Conservation (phyloP, 768 basidiomycete species). For the Tephrocybe rancida region DNA sequence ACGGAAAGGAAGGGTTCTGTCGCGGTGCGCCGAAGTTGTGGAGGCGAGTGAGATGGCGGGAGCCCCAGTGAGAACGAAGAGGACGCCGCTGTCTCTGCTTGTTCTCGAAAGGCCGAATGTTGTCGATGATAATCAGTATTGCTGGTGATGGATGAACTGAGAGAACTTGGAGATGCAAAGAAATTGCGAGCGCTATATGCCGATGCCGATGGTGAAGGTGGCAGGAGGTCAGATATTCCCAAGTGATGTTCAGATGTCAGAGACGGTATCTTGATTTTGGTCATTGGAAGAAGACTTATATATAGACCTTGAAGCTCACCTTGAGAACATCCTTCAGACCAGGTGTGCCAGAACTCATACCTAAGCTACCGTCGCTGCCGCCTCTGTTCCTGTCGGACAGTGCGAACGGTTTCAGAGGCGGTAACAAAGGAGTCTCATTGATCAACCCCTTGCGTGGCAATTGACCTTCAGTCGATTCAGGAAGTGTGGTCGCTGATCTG, state of each 20-base stretch:
- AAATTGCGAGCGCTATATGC: slow-evolving; percentile 38
- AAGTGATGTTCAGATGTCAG: slow-evolving; percentile 71
- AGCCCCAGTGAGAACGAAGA: slow-evolving; percentile 38
- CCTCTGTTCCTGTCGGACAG: slow-evolving; percentile 43
- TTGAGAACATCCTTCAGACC: slow-evolving; percentile 76
- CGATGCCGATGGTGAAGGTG: slow-evolving; percentile 67
- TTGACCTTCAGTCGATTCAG: slow-evolving; percentile 23
- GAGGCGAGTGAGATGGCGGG: slow-evolving; percentile 32
- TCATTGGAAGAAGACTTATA: neutral
- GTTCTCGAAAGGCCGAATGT: slow-evolving; percentile 22
- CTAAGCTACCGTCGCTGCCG: slow-evolving; percentile 46
- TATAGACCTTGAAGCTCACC: slow-evolving; percentile 34
- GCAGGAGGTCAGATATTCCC: slow-evolving; percentile 68
- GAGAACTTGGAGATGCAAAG: slow-evolving; percentile 38
- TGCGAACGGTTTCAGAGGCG: slow-evolving; percentile 50
- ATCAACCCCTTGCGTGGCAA: slow-evolving; percentile 12
- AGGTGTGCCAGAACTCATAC: slow-evolving; percentile 43
- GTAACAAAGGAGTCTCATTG: slow-evolving; percentile 29
- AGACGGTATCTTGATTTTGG: slow-evolving; percentile 55
- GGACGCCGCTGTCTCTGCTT: slow-evolving; percentile 19
- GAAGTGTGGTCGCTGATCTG: slow-evolving; percentile 45
- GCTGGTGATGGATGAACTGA: slow-evolving; percentile 28
- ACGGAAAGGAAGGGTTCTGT: slow-evolving; percentile 23
- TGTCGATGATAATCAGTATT: slow-evolving; percentile 19
- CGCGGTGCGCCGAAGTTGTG: slow-evolving; percentile 22